These are phyloP conservation scores for Ascodesmis nigricans DNA, from an alignment of 495 filamentous ascomycete genomes.

Conservation along the genomic window DNA sequence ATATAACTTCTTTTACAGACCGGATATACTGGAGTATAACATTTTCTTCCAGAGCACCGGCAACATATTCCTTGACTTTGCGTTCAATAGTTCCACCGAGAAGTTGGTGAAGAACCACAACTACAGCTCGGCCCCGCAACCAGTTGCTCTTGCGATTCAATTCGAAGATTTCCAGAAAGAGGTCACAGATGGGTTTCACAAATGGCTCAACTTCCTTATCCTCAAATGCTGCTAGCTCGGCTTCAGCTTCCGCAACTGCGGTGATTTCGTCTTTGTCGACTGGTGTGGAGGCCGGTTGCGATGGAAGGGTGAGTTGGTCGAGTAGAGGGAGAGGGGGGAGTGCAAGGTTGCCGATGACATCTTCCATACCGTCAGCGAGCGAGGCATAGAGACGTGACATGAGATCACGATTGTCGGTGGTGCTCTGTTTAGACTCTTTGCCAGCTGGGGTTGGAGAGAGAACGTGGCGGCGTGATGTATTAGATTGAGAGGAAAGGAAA, in stretches of 20 bases:
- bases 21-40: conserved; percentile 51
- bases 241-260: conserved; percentile 72
- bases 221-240: conserved; percentile 84
- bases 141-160: conserved; percentile 83
- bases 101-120: conserved; percentile 65
- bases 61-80: conserved; percentile 59
- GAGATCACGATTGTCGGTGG: conserved; percentile 67
- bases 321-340: conserved; percentile 90
- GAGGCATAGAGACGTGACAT: conserved; percentile 89
- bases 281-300: conserved; percentile 29
- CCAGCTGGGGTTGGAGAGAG: conserved; percentile 3
- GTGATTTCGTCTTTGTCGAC: conserved; percentile 37
- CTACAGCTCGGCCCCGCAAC: conserved; percentile 83
- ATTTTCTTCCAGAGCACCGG: conserved; percentile 49
- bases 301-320: conserved; percentile 79
- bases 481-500: conserved; percentile 79
- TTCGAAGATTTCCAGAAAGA: conserved; percentile 92
- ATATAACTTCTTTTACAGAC: conserved; percentile 49
- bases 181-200: conserved; percentile 92
- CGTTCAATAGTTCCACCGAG: conserved; percentile 91
- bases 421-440: conserved; percentile 13
- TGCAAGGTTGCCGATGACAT: conserved; percentile 67
- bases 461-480: conserved; percentile 37
- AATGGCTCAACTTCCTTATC: conserved; percentile 77
- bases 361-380: conserved; percentile 94